Evolutionary conservation across 192 early-diverging fungal genomes (phyloP).

Genomic region (Coemansia pectinata): DNA sequence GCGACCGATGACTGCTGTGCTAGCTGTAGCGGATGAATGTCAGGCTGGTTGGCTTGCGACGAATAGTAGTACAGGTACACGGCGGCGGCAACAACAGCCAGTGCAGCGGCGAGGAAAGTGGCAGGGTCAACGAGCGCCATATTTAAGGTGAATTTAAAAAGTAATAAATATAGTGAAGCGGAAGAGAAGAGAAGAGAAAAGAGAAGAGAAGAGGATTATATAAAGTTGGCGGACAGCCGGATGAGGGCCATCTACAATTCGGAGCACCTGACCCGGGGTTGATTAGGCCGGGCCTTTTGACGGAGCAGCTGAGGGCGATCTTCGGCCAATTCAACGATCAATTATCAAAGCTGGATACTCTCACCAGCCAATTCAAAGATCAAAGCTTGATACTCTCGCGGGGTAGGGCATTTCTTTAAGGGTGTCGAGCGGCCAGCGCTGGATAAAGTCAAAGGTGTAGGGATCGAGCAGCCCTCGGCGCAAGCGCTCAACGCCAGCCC

Average conservation of each 20-base stretch:
- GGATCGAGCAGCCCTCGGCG: conserved; percentile 63
- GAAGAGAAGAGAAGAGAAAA: neutral
- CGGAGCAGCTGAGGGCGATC: neutral
- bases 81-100: conserved; percentile 23
- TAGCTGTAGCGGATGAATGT: conserved; percentile 50
- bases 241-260: neutral
- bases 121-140: conserved; percentile 36
- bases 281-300: neutral
- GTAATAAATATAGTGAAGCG: neutral
- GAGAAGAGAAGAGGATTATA: neutral
- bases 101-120: conserved; percentile 14
- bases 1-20: conserved; percentile 45
- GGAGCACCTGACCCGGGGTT: neutral
- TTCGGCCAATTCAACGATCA: neutral
- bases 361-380: neutral
- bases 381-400: conserved; percentile 18
- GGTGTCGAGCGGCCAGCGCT: conserved; percentile 71
- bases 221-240: neutral
- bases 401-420: conserved; percentile 48
- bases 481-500: conserved; percentile 77
- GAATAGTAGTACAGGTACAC: conserved; percentile 51
- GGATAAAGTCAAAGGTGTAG: conserved; percentile 72
- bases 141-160: no score
- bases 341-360: neutral
- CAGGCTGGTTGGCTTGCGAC: conserved; percentile 52